A percentile compares a stretch with the other conserved stretches of the same genome.
Evolutionary conservation across 805 yeast genomes (phyloP).

Genomic region (Kurtzmaniella cleridarum): DNA sequence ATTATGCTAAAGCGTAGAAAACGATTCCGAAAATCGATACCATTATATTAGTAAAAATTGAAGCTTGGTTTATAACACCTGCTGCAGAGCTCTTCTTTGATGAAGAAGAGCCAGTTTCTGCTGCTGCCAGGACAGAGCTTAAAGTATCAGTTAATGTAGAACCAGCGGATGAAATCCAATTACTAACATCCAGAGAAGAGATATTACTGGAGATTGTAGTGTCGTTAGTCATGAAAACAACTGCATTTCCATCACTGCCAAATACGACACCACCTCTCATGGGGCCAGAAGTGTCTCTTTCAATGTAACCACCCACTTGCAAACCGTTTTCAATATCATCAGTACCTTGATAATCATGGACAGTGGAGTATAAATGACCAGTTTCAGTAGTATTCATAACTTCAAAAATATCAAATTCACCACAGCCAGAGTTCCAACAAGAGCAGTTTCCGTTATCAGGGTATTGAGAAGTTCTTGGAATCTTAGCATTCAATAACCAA

Average conservation of each 20-base stretch:
- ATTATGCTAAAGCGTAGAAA: too few relatives aligned
- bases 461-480: conserved; percentile 73
- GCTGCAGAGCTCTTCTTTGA: conserved; percentile 20
- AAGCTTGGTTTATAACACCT: conserved; percentile 1
- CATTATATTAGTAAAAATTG: too few relatives aligned
- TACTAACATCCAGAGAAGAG: conserved; percentile 35
- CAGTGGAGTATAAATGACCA: conserved; percentile 53
- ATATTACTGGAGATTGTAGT: conserved; percentile 46
- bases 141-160: conserved; percentile 18
- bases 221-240: conserved; percentile 54
- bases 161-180: conserved; percentile 41
- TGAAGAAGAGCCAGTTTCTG: conserved; percentile 9
- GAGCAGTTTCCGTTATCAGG: conserved; percentile 58
- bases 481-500: conserved; percentile 68
- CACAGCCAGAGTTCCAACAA: conserved; percentile 75
- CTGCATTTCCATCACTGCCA: conserved; percentile 53
- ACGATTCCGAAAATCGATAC: too few relatives aligned
- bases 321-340: conserved; percentile 58
- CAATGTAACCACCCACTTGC: conserved; percentile 49
- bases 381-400: conserved; percentile 59
- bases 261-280: conserved; percentile 74
- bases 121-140: conserved; percentile 21
- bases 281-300: conserved; percentile 43
- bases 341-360: conserved; percentile 75
- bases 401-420: conserved; percentile 75